Percentiles rank a stretch among this genome's conserved stretches.
These are phyloP conservation scores for Dothideomycetidae sp. DNA, from an alignment of 2,329 filamentous ascomycete genomes.

Conservation along the genomic window DNA sequence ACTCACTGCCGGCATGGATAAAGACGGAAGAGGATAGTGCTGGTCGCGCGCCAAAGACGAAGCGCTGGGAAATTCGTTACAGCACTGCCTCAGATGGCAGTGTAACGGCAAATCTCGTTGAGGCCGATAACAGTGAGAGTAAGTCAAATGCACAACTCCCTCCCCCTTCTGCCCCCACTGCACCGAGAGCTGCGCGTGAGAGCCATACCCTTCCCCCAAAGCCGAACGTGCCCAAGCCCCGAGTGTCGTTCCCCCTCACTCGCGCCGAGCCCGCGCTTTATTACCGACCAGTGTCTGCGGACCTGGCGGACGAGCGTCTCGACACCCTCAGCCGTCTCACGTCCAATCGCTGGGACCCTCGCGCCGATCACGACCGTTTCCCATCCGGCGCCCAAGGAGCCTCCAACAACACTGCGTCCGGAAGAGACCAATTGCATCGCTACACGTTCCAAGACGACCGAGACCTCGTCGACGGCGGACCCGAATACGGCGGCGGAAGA, in stretches of 20 bases:
- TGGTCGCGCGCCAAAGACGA: slow-evolving; percentile 17
- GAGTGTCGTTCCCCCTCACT: slow-evolving; percentile 1
- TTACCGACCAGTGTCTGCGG: slow-evolving; percentile 49
- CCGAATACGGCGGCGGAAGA: slow-evolving; percentile 20
- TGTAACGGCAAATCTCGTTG: not conserved
- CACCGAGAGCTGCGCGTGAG: not conserved
- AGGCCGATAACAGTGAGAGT: not conserved
- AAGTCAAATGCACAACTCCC: not conserved
- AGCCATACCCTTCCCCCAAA: no score
- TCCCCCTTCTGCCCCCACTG: not conserved
- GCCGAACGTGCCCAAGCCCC: not conserved
- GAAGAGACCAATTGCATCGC: slow-evolving; percentile 25
- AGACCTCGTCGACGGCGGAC: slow-evolving; percentile 28
- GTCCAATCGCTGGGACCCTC: slow-evolving; percentile 26
- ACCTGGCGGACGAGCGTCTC: slow-evolving; percentile 50
- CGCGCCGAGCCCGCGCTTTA: slow-evolving; percentile 48
- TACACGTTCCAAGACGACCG: slow-evolving; percentile 32
- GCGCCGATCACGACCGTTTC: slow-evolving; percentile 1
- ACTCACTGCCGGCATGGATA: slow-evolving; percentile 61
- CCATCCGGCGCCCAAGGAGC: slow-evolving; percentile 16
- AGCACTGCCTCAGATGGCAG: slow-evolving; percentile 14
- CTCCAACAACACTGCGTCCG: slow-evolving; percentile 13
- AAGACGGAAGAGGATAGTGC: slow-evolving; percentile 42
- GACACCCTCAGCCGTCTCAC: slow-evolving; percentile 40
- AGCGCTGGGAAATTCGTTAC: slow-evolving; percentile 62